These are phyloP conservation scores for Mycosphaerella sp. DNA, from an alignment of 2,329 filamentous ascomycete genomes.

Conservation along the genomic window DNA sequence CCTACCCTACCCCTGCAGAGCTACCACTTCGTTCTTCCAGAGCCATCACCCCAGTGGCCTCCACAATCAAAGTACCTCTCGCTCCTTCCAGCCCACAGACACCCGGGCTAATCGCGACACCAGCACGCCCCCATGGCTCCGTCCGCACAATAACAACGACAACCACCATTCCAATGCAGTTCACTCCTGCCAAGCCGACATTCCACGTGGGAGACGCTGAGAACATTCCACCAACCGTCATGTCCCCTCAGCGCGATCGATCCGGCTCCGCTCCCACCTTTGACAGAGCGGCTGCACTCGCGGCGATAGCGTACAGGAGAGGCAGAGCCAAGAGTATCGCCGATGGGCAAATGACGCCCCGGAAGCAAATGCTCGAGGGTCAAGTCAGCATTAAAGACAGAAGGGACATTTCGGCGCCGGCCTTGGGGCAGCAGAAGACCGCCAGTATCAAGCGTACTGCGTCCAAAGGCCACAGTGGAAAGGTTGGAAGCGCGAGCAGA, in stretches of 20 bases:
- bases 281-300: constrained; percentile 64
- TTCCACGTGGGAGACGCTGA: constrained; percentile 18
- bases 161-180: constrained; percentile 44
- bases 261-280: constrained; percentile 28
- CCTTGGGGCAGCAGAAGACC: constrained; percentile 25
- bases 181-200: constrained; percentile 36
- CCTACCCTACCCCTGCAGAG: constrained; percentile 18
- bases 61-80: constrained; percentile 20
- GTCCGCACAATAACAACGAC: constrained; percentile 44
- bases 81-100: constrained; percentile 39
- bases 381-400: constrained; percentile 34
- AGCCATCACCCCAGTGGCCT: constrained; percentile 4
- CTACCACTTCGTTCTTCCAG: constrained; percentile 10
- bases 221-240: constrained; percentile 18
- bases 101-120: constrained; percentile 23
- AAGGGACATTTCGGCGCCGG: constrained; percentile 44
- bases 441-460: constrained; percentile 3
- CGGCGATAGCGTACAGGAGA: constrained; percentile 65
- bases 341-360: constrained; percentile 55
- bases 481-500: constrained; percentile 9
- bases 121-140: constrained; percentile 24
- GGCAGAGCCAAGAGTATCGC: constrained; percentile 64
- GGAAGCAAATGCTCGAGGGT: constrained; percentile 52
- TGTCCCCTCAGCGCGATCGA: constrained; percentile 15
- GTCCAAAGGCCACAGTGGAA: constrained; percentile 2